Conservation (phyloP, 2,329 filamentous ascomycete species). For the Aspergillus novoparasiticus region DNA sequence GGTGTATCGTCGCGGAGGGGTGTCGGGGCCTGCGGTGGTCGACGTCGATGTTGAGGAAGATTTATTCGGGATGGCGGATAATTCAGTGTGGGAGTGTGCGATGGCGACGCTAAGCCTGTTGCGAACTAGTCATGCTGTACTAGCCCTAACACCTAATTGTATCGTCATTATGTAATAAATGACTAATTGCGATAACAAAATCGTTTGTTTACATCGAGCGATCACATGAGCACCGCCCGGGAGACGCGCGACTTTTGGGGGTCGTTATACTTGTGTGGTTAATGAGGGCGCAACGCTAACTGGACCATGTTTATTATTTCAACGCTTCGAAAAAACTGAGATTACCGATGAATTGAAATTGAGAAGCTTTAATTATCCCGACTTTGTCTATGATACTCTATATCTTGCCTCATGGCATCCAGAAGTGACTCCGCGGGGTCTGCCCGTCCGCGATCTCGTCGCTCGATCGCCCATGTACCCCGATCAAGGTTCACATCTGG, state of each 20-base stretch:
- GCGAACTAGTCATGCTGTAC: slow-evolving; percentile 35
- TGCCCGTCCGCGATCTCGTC: slow-evolving; percentile 55
- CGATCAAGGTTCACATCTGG: slow-evolving; percentile 48
- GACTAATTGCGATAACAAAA: not conserved
- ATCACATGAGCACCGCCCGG: slow-evolving; percentile 33
- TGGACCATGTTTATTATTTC: not conserved
- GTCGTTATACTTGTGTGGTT: slow-evolving; percentile 1
- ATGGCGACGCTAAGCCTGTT: slow-evolving; percentile 33
- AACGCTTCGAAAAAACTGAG: not conserved
- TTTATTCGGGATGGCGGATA: slow-evolving; percentile 39
- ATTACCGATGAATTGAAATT: not conserved
- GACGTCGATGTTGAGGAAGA: slow-evolving; percentile 46
- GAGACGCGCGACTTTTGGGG: slow-evolving; percentile 31
- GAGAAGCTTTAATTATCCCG: not conserved
- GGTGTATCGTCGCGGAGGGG: slow-evolving; percentile 35
- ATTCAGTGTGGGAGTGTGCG: slow-evolving; percentile 42
- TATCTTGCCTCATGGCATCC: slow-evolving; percentile 33
- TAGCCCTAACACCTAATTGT: slow-evolving; percentile 36
- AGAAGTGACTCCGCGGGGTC: slow-evolving; percentile 37
- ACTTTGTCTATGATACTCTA: slow-evolving; percentile 18
- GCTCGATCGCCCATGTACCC: slow-evolving; percentile 69
- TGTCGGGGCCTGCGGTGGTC: slow-evolving; percentile 36
- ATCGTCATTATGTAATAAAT: not conserved
- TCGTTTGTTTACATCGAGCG: slow-evolving; percentile 45
- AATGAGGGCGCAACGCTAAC: not conserved